Evolutionary conservation across 140 eudicot species (phyloP), one percentile per base, ranked within the genome.

Genomic region (Senecio squalidus): DNA sequence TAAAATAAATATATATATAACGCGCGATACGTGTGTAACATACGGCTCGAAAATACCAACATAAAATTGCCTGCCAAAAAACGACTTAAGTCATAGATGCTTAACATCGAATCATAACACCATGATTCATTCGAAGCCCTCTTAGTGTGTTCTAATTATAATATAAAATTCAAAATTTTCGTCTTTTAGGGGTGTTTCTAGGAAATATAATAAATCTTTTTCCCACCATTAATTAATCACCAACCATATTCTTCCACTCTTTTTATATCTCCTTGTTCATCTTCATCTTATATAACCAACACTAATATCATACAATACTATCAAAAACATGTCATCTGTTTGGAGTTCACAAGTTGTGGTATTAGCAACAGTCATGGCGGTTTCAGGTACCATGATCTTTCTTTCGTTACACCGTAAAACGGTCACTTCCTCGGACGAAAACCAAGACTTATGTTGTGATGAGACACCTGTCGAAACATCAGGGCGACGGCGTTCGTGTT

Each of bases 321-420:
- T 29, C 34, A 2, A 21, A 21, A 40, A 10, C 7, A 70, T 76
- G 81, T 69, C 76, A 51, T 33, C 54, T 4, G 53, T 23, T 43
- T 40, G 73, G 79, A 76, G 72, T 26, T 76, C 76, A 31, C 67
- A 75, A 52, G 52, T 70, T 3, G 67, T 68, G 14, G 72, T 69
- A 9, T 57, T 72, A 36, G 86, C 83, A 23, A 68, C 83, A 0
- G 74, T 84, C 31, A 66, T 81, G 66, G 84, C 76, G 46, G 74
- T 80, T 2, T 80, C 80, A 3, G 84, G 81, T 27, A 70, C 78
- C 40, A 44, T 74, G 15, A 64, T 80, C 51, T 56, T 69, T 20
- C 44, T 80, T 24, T 57, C 78, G 50, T 55, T 80, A 26, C 55
- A 72, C 57, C 54, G 72, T 13, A 33, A 18, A 52, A 30, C 76